Conservation (phyloP, 2,329 filamentous ascomycete genomes). For the Podosphaera xanthii region DNA sequence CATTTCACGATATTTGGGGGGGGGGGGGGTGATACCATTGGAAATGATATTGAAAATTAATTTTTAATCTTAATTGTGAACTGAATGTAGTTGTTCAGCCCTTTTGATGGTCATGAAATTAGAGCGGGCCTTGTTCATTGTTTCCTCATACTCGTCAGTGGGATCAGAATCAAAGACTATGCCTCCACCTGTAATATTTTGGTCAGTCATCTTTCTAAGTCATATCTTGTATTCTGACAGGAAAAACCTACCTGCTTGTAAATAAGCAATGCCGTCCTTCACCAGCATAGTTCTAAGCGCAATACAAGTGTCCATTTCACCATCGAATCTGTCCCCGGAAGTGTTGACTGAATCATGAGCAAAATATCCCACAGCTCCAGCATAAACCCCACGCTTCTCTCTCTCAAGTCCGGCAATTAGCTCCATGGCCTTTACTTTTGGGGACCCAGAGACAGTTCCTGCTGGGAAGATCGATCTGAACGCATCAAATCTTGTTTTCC, state of each 20-base stretch:
- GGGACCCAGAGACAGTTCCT: conserved; percentile 83
- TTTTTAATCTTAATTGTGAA: no score
- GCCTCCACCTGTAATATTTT: conserved; percentile 36
- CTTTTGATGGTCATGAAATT: conserved; percentile 75
- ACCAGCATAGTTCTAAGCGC: conserved; percentile 68
- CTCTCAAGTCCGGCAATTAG: conserved; percentile 81
- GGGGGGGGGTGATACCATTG: no score
- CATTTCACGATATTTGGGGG: no score
- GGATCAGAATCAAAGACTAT: conserved; percentile 89
- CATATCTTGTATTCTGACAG: no score
- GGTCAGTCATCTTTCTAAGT: no score
- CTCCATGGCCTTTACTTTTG: conserved; percentile 93
- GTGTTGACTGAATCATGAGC: conserved; percentile 55
- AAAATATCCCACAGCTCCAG: conserved; percentile 91
- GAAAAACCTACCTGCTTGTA: conserved; percentile 42
- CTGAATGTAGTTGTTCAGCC: conserved; percentile 37
- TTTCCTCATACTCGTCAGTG: conserved; percentile 85
- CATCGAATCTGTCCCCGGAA: conserved; percentile 41
- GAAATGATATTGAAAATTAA: no score
- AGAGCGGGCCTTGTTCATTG: conserved; percentile 82
- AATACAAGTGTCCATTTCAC: conserved; percentile 75
- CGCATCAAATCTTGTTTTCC: conserved; percentile 78
- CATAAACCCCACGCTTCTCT: conserved; percentile 89
- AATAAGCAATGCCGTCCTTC: conserved; percentile 75
- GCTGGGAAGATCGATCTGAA: conserved; percentile 94